phyloP scores from a whole-genome alignment of 2,329 filamentous ascomycete genomes.

The Diaporthe aspalathi region DNA sequence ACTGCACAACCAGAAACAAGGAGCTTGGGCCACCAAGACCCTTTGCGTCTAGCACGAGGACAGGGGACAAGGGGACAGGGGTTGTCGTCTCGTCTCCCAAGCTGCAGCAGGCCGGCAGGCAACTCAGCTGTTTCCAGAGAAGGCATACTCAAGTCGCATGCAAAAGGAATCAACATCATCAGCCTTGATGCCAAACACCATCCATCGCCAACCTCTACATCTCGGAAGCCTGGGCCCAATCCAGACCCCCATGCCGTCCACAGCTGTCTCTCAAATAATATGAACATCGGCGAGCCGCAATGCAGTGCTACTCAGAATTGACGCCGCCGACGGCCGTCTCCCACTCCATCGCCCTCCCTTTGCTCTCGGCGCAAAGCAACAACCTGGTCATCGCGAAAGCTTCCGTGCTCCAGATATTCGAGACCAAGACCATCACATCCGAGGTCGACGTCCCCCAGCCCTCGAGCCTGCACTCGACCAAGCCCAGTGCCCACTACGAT shows the following conservation, averaged over 20 bases:
- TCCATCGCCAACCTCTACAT: conserved; percentile 11
- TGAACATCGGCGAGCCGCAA: conserved; percentile 54
- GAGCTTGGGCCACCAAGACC: conserved; percentile 39
- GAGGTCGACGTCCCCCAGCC: conserved; percentile 65
- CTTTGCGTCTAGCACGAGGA: background rate
- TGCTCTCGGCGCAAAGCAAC: conserved; percentile 78
- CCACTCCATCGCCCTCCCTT: conserved; percentile 83
- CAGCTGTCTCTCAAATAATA: conserved; percentile 41
- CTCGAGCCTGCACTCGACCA: conserved; percentile 52
- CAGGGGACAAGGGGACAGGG: no score
- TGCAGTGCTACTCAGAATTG: conserved; percentile 99
- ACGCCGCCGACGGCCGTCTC: conserved; percentile 94
- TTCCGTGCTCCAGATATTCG: conserved; percentile 92
- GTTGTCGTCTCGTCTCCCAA: no score
- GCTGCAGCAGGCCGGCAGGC: conserved; percentile 11
- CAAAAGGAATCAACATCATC: no score
- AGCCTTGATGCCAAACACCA: conserved; percentile 2
- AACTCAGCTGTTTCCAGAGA: conserved; percentile 16
- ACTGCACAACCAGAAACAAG: conserved; percentile 31
- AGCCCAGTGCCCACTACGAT: conserved; percentile 61
- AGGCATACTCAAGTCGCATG: conserved; percentile 3
- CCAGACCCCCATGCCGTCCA: conserved; percentile 20
- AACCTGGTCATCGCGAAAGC: conserved; percentile 94
- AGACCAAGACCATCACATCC: conserved; percentile 73
- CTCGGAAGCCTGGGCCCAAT: background rate